Evolutionary conservation across 129 eudicot genomes (phyloP), one percentile per base, ranked within the genome.

Genomic region (Flaveria ramosissima): DNA sequence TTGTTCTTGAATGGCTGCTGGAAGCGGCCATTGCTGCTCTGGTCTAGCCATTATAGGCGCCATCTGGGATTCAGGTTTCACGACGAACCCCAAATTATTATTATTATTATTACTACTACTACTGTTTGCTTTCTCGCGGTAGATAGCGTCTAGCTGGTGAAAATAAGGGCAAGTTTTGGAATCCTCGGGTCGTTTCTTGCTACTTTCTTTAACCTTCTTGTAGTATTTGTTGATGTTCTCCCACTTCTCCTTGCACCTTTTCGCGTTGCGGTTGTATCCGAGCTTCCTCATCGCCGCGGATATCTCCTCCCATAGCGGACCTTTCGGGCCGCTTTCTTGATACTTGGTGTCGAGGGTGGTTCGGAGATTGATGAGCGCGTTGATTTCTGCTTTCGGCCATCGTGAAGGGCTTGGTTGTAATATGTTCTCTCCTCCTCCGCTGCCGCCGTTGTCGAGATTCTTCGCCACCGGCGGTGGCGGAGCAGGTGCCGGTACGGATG

Each of bases 251-350:
- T 93, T 93, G 86, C 98, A 93, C 46, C 98, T 61, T 76, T 93
- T 93, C 0, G 98, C 85, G 55, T 81, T 93, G 43, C 98, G 81
- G 70, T 86, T 85, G 88, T 93, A 93, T 19, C 98, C 98, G 0
- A 90, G 74, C 73, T 86, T 85, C 9, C 79, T 68, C 98, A 93
- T 93, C 7, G 86, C 85, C 3, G 82, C 27, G 1, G 98, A 93
- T n/a, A 93, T 93, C 79, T 93, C 98, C 79, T 88, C 98, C 98
- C 98, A 93, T 1, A 93, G 75, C 4, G 98, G 98, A 4, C 98
- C 98, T 78, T 93, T 93, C 1, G 98, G 98, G 0, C 95, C 98
- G 77, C 55, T 88, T 51, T 93, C 98, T 76, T 86, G 95, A 70
- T 93, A 93, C 73, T 93, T 93, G 17, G 78, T 78, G 77, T 93